These are phyloP conservation scores for Rosa multiflora DNA, from an alignment of 306 rosid genomes.

Conservation along the genomic window DNA sequence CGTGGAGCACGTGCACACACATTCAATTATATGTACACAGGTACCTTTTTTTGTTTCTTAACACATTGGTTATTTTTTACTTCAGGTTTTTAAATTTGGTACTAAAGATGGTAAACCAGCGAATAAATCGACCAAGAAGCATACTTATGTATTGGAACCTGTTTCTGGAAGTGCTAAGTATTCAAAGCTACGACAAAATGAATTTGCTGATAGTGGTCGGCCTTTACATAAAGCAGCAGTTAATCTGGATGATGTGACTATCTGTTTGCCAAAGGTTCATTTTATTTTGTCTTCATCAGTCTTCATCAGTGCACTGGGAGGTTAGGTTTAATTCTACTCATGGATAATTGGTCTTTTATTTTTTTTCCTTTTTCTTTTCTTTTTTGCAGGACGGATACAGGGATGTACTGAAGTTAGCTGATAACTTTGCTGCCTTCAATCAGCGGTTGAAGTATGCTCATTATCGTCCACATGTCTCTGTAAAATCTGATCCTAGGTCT, in stretches of 20 bases:
- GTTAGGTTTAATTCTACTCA: conserved; percentile 10
- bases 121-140: conserved; percentile 44
- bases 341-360: conserved; percentile 20
- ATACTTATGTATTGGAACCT: conserved; percentile 79
- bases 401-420: conserved; percentile 77
- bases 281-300: conserved; percentile 10
- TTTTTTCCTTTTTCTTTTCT: background rate
- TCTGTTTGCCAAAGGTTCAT: conserved; percentile 83
- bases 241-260: conserved; percentile 92
- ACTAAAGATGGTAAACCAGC: conserved; percentile 85
- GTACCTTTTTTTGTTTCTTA: background rate
- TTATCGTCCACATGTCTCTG: conserved; percentile 72
- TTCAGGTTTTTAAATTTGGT: conserved; percentile 83
- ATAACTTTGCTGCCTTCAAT: conserved; percentile 90
- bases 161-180: conserved; percentile 88
- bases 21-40: background rate
- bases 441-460: conserved; percentile 94
- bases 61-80: background rate
- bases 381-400: conserved; percentile 79
- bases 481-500: conserved; percentile 67
- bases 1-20: background rate
- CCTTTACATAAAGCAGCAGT: conserved; percentile 89
- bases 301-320: conserved; percentile 12
- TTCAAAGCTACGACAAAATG: conserved; percentile 62
- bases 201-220: conserved; percentile 58